phyloP scores from a whole-genome alignment of 371 early-diverging fungal species.

The Dichotomocladium elegans region DNA sequence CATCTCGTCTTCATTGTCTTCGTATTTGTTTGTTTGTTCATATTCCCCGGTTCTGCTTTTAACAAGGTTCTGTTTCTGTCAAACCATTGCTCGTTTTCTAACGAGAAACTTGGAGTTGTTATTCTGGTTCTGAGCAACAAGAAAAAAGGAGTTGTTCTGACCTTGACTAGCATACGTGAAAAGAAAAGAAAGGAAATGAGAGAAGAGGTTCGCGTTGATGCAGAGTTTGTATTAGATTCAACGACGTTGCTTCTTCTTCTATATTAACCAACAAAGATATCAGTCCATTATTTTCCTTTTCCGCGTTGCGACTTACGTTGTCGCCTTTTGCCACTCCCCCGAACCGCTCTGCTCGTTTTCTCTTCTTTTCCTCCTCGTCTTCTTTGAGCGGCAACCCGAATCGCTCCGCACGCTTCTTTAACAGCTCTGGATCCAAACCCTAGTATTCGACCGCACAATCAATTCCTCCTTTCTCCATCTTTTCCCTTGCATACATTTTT shows the following conservation, averaged over 20 bases:
- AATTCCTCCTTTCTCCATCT: not conserved
- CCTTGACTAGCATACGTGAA: too few species aligned
- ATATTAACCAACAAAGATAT: not conserved
- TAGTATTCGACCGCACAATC: not conserved
- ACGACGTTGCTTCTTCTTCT: not conserved
- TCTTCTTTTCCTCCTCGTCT: conserved; percentile 63
- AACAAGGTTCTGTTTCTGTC: too few species aligned
- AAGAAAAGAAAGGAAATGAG: too few species aligned
- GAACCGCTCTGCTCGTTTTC: conserved; percentile 63
- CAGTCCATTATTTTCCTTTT: not conserved
- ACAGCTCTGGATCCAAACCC: conserved; percentile 40
- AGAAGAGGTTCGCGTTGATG: too few species aligned
- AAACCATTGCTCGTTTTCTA: too few species aligned
- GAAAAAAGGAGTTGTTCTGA: too few species aligned
- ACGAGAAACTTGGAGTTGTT: too few species aligned
- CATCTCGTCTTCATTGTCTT: not conserved
- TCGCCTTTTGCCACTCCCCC: conserved; percentile 13
- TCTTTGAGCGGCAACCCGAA: conserved; percentile 37
- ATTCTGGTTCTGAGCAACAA: too few species aligned
- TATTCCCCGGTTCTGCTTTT: too few species aligned
- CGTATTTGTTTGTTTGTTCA: not conserved
- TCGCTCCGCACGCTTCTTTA: conserved; percentile 50
- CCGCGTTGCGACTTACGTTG: conserved; percentile 20
- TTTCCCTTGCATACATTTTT: not conserved
- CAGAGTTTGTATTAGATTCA: not conserved